Base-by-base conservation (phyloP, 1,139 yeast genomes). In the Pichia sp. region DNA sequence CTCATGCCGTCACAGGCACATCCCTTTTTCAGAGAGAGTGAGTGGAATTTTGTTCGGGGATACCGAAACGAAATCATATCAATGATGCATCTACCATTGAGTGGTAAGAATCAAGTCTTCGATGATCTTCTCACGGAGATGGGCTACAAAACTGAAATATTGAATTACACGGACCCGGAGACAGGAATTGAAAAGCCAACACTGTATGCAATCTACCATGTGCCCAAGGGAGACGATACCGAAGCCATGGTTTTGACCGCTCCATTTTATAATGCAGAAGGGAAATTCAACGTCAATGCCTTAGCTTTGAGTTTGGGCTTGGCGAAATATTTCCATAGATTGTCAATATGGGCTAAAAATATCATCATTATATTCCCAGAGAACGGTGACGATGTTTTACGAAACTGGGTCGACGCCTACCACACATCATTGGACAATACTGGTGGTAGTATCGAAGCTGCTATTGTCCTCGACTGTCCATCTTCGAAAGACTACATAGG, bases 301-400 rank as follows among this genome's bases (percentile, higher is more conserved):
- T 74, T 88, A 36, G 79, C 96, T 0, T 67, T 91, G 41, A 79
- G 85, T 1, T 68, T 87, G 18, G 83, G 95, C 0, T 71, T 95
- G 58, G 84, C 95, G 0, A 75, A 93, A 56, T 93, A 86, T 69
- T 86, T 93, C 67, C 76, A 82, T 48, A 75, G 88, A 58, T 83
- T 96, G 86, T 85, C 96, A 9, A 80, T 95, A 16, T 93, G 99
- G 99, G 88, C 96, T 23, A 95, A 93, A 65, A 95, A 93, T 65
- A 85, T 95, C 58, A 85, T 95, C 31, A 72, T 93, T 51, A 96
- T 93, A 18, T 79, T 89, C 53, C 90, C 96, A 4, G 81, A 82
- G 47, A 83, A 90, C 63, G 81, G 87, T 2, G 80, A 80, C 46
- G 74, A 74, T 44, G 82, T 95, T 1, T 73, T 93, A 55, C 74